These are phyloP conservation scores for Paecilomyces variotii DNA, from an alignment of 2,329 filamentous ascomycete species.

Conservation along the genomic window DNA sequence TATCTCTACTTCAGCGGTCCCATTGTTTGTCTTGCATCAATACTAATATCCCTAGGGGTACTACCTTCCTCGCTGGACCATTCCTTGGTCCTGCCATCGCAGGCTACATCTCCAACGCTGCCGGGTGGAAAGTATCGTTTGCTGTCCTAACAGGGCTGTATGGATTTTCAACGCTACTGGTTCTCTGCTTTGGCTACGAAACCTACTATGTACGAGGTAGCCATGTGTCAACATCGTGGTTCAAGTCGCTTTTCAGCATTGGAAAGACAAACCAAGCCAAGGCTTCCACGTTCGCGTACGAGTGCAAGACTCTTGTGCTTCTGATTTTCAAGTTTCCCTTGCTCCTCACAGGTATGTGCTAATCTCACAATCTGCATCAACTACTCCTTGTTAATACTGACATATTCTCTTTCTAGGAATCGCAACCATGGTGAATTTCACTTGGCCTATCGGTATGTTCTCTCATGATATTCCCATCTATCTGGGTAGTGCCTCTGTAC, in stretches of 20 bases:
- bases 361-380: no score
- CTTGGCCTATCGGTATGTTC: constrained; percentile 28
- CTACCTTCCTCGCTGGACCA: constrained; percentile 29
- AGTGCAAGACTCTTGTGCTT: constrained; percentile 14
- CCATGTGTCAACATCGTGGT: constrained; percentile 6
- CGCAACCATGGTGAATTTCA: constrained; percentile 28
- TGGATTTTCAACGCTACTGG: constrained; percentile 23
- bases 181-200: constrained; percentile 27
- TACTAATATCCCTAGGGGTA: constrained; percentile 17
- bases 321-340: constrained; percentile 25
- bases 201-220: constrained; percentile 21
- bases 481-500: neutral
- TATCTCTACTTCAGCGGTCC: neutral
- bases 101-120: constrained; percentile 25
- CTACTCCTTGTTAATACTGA: neutral
- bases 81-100: constrained; percentile 30
- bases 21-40: neutral
- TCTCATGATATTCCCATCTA: neutral
- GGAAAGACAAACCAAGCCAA: constrained; percentile 23
- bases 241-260: constrained; percentile 23
- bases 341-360: constrained; percentile 16
- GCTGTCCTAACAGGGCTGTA: constrained; percentile 29
- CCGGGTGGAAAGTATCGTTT: constrained; percentile 25
- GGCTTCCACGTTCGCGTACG: constrained; percentile 13
- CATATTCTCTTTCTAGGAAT: constrained; percentile 10